Percentiles rank a stretch among this genome's conserved stretches.
Evolutionary conservation across 2,329 filamentous ascomycete species (phyloP).

Genomic region (Epichloe sp.): DNA sequence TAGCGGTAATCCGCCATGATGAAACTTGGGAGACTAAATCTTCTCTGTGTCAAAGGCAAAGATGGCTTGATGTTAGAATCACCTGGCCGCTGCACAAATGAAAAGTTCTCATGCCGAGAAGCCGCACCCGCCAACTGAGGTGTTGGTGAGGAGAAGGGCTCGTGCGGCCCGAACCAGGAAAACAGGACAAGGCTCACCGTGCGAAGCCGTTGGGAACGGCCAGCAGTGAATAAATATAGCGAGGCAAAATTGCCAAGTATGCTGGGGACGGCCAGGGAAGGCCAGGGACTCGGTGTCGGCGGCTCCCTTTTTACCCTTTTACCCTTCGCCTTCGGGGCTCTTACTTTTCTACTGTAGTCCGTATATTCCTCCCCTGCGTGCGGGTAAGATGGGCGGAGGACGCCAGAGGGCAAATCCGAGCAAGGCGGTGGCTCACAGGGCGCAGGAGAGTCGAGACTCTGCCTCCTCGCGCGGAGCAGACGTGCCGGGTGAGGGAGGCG

Average conservation of each 20-base stretch:
- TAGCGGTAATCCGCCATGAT: slow-evolving; percentile 47
- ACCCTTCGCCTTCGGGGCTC: background rate
- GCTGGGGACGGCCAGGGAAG: background rate
- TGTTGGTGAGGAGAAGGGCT: background rate
- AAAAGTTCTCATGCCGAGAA: background rate
- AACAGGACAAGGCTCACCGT: slow-evolving; percentile 1
- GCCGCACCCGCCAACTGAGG: background rate
- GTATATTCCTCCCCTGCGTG: background rate
- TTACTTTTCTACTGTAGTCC: background rate
- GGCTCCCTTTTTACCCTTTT: background rate
- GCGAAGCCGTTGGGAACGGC: slow-evolving; percentile 2
- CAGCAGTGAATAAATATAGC: background rate
- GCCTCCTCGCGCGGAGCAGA: background rate
- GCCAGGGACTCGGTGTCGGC: background rate
- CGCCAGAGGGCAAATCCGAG: background rate
- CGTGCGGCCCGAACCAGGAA: background rate
- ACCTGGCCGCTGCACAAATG: background rate
- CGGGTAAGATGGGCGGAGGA: background rate
- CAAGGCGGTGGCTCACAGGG: background rate
- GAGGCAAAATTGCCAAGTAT: slow-evolving; percentile 1
- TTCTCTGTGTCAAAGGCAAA: background rate
- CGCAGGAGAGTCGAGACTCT: background rate
- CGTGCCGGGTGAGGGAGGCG: background rate
- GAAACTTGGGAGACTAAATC: background rate
- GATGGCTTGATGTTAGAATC: background rate